phyloP scores from a whole-genome alignment of 192 early-diverging fungal genomes.

The Kappamyces sp. region DNA sequence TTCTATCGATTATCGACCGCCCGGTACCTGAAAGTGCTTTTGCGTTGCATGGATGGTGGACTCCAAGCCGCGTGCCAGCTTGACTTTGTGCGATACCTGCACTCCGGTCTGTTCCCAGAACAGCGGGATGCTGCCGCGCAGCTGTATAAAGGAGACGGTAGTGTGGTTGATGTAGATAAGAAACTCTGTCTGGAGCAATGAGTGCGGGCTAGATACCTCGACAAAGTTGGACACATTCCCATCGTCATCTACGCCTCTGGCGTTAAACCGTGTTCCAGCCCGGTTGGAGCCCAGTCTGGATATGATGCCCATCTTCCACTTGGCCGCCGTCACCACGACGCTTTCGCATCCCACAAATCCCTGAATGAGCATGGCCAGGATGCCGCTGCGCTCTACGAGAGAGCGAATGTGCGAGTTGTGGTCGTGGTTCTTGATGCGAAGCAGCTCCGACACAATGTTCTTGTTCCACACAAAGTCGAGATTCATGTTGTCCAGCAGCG shows the following conservation, averaged over 20 bases:
- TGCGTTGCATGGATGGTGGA: slow-evolving; percentile 76
- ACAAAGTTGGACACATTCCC: slow-evolving; percentile 99
- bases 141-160: slow-evolving; percentile 22
- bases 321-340: not conserved
- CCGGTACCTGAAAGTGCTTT: slow-evolving; percentile 47
- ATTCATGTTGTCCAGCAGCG: slow-evolving; percentile 58
- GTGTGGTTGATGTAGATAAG: slow-evolving; percentile 53
- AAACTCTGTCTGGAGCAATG: slow-evolving; percentile 66
- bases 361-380: slow-evolving; percentile 71
- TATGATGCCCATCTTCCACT: slow-evolving; percentile 18
- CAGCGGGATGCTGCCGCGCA: slow-evolving; percentile 35
- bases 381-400: slow-evolving; percentile 65
- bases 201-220: slow-evolving; percentile 40
- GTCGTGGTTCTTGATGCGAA: slow-evolving; percentile 71
- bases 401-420: slow-evolving; percentile 56
- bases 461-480: slow-evolving; percentile 89
- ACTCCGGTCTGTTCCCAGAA: slow-evolving; percentile 96
- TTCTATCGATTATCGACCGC: slow-evolving; percentile 60
- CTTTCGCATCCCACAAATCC: slow-evolving; percentile 59
- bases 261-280: slow-evolving; percentile 87
- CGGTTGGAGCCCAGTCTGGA: slow-evolving; percentile 74
- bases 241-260: slow-evolving; percentile 93
- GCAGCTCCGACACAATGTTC: slow-evolving; percentile 71
- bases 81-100: slow-evolving; percentile 81
- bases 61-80: slow-evolving; percentile 71